Evolutionary conservation across 768 basidiomycete species (phyloP).

Genomic region (Tulasnella sp.): DNA sequence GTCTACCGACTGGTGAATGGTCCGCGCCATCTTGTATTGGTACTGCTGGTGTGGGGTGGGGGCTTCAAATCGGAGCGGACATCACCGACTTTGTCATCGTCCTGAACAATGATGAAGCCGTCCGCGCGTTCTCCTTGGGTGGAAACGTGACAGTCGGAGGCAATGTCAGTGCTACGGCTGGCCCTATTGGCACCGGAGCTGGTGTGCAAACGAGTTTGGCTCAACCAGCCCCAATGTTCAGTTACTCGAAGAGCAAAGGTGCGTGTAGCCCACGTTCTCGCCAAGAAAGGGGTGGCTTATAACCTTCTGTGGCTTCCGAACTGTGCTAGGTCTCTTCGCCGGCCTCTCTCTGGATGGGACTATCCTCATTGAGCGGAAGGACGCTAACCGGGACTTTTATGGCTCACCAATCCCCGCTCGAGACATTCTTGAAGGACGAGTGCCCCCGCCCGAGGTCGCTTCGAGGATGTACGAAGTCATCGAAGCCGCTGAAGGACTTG

Average conservation of each 20-base stretch:
- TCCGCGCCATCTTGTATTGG: slow-evolving; percentile 96
- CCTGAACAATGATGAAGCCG: slow-evolving; percentile 92
- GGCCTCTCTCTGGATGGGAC: slow-evolving; percentile 94
- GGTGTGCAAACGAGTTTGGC: slow-evolving; percentile 80
- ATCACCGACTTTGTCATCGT: slow-evolving; percentile 95
- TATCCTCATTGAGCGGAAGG: slow-evolving; percentile 87
- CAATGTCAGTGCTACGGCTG: slow-evolving; percentile 73
- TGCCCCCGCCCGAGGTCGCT: slow-evolving; percentile 96
- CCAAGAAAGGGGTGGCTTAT: not conserved
- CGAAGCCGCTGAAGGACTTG: slow-evolving; percentile 63
- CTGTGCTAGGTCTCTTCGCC: slow-evolving; percentile 71
- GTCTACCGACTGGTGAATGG: slow-evolving; percentile 92
- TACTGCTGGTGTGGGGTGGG: slow-evolving; percentile 90
- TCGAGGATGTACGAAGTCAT: slow-evolving; percentile 90
- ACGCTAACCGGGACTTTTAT: slow-evolving; percentile 94
- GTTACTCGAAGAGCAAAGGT: slow-evolving; percentile 94
- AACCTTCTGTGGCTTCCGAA: not conserved
- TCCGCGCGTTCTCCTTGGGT: slow-evolving; percentile 88
- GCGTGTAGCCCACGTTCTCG: not conserved
- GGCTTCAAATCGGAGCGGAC: slow-evolving; percentile 92
- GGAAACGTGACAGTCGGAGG: slow-evolving; percentile 97
- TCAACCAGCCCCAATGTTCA: slow-evolving; percentile 95
- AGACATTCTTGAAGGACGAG: slow-evolving; percentile 87
- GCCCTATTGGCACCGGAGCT: slow-evolving; percentile 91
- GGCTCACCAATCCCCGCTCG: slow-evolving; percentile 81